A percentile compares a stretch with the other conserved stretches of the same genome.
Evolutionary conservation across 2,329 filamentous ascomycete genomes (phyloP).

Genomic region (Talaromyces piceae): DNA sequence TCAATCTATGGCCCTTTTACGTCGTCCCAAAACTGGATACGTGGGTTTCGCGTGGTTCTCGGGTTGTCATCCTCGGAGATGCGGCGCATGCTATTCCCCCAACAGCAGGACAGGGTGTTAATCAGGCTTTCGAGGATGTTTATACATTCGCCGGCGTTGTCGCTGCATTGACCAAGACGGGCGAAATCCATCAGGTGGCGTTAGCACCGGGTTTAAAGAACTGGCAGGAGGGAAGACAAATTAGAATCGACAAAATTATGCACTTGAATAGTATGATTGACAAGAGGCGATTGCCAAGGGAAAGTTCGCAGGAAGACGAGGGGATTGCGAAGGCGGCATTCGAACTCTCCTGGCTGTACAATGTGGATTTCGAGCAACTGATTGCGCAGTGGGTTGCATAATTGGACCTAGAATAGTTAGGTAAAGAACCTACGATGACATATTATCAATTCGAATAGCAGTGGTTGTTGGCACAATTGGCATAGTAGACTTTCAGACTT

Average conservation of each 20-base stretch:
- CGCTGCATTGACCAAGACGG: slow-evolving; percentile 7
- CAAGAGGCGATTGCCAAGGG: slow-evolving; percentile 3
- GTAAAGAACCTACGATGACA: too few relatives aligned
- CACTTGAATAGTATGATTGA: slow-evolving; percentile 9
- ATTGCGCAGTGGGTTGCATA: background rate
- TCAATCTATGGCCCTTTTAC: slow-evolving; percentile 10
- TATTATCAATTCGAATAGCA: too few relatives aligned
- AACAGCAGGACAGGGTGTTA: slow-evolving; percentile 52
- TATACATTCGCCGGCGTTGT: slow-evolving; percentile 39
- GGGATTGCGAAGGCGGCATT: slow-evolving; percentile 1
- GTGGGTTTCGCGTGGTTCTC: slow-evolving; percentile 1
- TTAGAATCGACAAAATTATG: slow-evolving; percentile 6
- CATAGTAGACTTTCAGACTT: too few relatives aligned
- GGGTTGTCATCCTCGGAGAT: slow-evolving; percentile 39
- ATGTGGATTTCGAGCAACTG: slow-evolving; percentile 5
- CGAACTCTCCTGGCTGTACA: slow-evolving; percentile 5
- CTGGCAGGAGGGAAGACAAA: slow-evolving; percentile 6
- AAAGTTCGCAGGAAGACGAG: background rate
- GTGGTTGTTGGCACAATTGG: too few relatives aligned
- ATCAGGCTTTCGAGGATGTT: slow-evolving; percentile 51
- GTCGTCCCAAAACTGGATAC: slow-evolving; percentile 9
- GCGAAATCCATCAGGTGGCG: background rate
- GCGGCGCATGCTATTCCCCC: slow-evolving; percentile 58
- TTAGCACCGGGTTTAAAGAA: background rate
- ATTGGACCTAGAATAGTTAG: background rate